phyloP scores from a whole-genome alignment of 306 rosid species.

The Parietaria judaica region DNA sequence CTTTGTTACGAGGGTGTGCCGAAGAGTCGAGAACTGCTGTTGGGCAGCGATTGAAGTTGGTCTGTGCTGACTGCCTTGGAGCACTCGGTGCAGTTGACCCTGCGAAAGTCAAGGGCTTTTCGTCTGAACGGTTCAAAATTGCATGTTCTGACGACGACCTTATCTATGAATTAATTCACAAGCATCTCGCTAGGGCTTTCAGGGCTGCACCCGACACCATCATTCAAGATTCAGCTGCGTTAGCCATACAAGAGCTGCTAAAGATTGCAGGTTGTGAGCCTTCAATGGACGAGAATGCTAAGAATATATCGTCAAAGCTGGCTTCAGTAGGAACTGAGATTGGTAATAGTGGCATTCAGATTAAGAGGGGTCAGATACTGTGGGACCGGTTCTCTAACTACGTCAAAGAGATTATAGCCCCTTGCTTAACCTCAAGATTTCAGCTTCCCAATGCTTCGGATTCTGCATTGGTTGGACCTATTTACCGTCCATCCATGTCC shows the following conservation, averaged over 20 bases:
- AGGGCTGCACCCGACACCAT: constrained; percentile 93
- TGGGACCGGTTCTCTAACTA: constrained; percentile 93
- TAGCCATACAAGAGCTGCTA: constrained; percentile 95
- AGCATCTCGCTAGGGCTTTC: constrained; percentile 88
- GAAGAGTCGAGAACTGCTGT: constrained; percentile 80
- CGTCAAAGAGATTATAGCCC: constrained; percentile 95
- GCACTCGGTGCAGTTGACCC: constrained; percentile 97
- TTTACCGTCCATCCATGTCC: constrained; percentile 71
- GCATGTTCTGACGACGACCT: constrained; percentile 96
- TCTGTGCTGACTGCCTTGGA: constrained; percentile 97
- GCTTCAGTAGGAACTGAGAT: constrained; percentile 31
- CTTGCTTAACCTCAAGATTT: constrained; percentile 89
- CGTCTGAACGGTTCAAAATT: constrained; percentile 77
- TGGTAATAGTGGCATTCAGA: constrained; percentile 29
- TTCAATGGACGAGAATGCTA: constrained; percentile 76
- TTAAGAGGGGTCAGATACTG: constrained; percentile 81
- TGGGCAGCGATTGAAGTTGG: constrained; percentile 85
- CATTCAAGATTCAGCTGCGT: constrained; percentile 94
- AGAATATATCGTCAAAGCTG: constrained; percentile 21
- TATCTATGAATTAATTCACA: constrained; percentile 88
- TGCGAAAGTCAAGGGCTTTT: constrained; percentile 77
- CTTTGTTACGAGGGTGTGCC: constrained; percentile 79
- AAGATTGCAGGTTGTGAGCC: constrained; percentile 95
- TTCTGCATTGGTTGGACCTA: constrained; percentile 54
- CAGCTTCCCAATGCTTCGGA: constrained; percentile 73